phyloP scores from a whole-genome alignment of 257 asterid genomes.

The Verbena officinalis region DNA sequence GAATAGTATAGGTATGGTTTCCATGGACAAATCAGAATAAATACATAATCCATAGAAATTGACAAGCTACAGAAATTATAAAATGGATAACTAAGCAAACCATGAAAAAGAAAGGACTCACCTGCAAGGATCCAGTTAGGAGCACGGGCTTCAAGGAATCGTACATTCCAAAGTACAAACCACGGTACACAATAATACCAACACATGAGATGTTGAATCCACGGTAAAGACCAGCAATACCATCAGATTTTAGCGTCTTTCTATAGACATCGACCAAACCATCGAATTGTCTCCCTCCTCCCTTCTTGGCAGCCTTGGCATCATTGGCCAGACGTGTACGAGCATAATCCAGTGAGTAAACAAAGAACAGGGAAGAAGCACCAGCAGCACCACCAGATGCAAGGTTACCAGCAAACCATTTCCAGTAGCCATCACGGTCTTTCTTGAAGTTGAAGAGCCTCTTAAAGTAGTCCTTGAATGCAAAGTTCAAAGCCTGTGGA shows the following conservation, averaged over 20 bases:
- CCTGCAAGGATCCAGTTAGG: slow-evolving; percentile 75
- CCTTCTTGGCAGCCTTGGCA: slow-evolving; percentile 90
- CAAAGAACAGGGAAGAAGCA: slow-evolving; percentile 85
- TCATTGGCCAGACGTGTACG: slow-evolving; percentile 96
- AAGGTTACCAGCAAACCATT: slow-evolving; percentile 93
- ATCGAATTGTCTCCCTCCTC: slow-evolving; percentile 89
- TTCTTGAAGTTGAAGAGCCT: slow-evolving; percentile 84
- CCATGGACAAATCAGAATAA: not conserved
- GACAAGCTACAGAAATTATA: too few species aligned
- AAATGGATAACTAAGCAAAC: not conserved
- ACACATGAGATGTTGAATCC: slow-evolving; percentile 93
- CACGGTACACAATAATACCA: slow-evolving; percentile 88
- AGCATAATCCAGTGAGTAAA: slow-evolving; percentile 91
- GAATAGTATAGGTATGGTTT: not conserved
- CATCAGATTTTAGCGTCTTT: slow-evolving; percentile 73
- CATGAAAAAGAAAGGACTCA: slow-evolving; percentile 29
- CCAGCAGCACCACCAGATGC: slow-evolving; percentile 97
- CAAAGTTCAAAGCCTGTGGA: slow-evolving; percentile 85
- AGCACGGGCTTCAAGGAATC: slow-evolving; percentile 88
- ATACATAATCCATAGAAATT: too few species aligned
- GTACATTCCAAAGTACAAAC: slow-evolving; percentile 83
- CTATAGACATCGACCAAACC: slow-evolving; percentile 83
- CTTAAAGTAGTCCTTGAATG: slow-evolving; percentile 91
- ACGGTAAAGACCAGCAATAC: slow-evolving; percentile 90
- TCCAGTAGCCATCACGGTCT: slow-evolving; percentile 96